A percentile compares a stretch with the other conserved stretches of the same genome.
These are phyloP conservation scores for Neurospora sp. DNA, from an alignment of 2,329 filamentous ascomycete species.

Conservation along the genomic window DNA sequence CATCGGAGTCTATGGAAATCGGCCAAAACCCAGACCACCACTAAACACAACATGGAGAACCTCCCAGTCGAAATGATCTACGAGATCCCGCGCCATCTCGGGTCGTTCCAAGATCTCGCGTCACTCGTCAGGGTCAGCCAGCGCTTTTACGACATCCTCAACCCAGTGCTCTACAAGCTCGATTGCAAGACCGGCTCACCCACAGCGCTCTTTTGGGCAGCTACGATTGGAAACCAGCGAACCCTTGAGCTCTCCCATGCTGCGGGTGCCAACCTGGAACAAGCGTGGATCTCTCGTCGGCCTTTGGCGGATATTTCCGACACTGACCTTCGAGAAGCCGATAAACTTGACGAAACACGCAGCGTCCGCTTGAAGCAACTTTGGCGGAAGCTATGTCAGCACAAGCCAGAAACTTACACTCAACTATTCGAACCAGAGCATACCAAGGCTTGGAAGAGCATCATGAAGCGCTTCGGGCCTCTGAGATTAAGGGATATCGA, in stretches of 20 bases:
- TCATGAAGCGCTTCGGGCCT: no score
- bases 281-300: neutral
- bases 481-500: no score
- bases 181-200: slow-evolving; percentile 1
- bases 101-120: neutral
- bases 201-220: slow-evolving; percentile 8
- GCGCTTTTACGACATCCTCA: slow-evolving; percentile 3
- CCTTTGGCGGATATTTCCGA: neutral
- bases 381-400: no score
- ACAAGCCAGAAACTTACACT: no score
- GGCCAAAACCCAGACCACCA: no score
- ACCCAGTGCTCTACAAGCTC: slow-evolving; percentile 7
- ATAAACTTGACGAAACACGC: no score
- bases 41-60: neutral
- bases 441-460: no score
- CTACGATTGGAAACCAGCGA: slow-evolving; percentile 1
- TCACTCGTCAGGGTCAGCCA: neutral
- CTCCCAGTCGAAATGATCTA: neutral
- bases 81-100: slow-evolving; percentile 3
- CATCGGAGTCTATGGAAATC: no score
- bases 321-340: no score
- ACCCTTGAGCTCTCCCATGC: slow-evolving; percentile 1
- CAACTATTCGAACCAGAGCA: no score
- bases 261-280: neutral
- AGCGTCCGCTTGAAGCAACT: no score